Base-by-base conservation (phyloP, 1,284 basidiomycete species). In the Ceraceosorus guamensis region DNA sequence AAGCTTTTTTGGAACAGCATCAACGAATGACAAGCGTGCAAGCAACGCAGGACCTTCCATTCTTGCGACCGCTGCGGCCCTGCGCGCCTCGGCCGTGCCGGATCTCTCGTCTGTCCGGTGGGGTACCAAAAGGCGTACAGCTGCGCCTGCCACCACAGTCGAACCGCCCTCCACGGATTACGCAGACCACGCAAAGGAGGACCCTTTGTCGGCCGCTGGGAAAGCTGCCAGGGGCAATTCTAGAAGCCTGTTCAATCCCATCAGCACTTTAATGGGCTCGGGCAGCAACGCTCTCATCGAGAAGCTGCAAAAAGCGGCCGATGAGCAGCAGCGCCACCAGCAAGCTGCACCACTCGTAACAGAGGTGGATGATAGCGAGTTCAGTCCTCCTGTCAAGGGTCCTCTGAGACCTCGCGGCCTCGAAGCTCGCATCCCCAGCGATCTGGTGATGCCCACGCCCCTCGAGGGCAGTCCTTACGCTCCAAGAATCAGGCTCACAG, bases 381-480 rank as follows among this genome's bases (percentile, higher is more conserved):
- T 63, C 46, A 66, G 63, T 39, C 68, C 68, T 11, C 68, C 68
- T 1, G 49, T 55, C 30, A 60, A 63, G 49, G 68, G 68, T 10
- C 69, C 67, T 2, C 66, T 71, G 32, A 59, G 62, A 18, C 68
- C 68, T 2, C 62, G 56, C 8, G 69, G 69, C 13, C 44, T 71
- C 3, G 62, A 57, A 7, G 61, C 55, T 24, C 60, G 61, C n/a
- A 50, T 59, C 44, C 69, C 69, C 6, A 54, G 62, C 46, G 63
- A 60, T 35, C 53, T 71, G 6, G 33, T 65, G 10, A 71, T 70
- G 68, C 69, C 69, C 7, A 49, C 41, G 18, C 66, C 61, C 2
- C 58, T 71, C 31, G 62, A 71, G 53, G 67, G 67, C 8, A 66
- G 62, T 31, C 55, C 57, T 18, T 53, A 62, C 7, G 62, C 66